phyloP scores from a whole-genome alignment of 1,284 basidiomycete genomes.

The Tilletia indica region DNA sequence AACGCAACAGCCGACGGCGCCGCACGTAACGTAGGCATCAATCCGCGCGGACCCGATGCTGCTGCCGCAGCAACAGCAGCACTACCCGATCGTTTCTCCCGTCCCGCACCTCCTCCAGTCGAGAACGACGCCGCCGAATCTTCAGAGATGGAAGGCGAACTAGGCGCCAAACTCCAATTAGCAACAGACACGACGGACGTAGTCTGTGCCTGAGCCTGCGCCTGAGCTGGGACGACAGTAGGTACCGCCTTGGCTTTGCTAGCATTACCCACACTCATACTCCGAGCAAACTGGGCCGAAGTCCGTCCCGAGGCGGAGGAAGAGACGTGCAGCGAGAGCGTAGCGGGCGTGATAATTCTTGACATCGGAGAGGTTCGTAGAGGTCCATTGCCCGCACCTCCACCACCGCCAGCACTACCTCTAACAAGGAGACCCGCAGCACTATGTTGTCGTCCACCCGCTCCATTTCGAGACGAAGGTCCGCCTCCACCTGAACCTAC shows the following conservation, averaged over 20 bases:
- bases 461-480: not conserved
- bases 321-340: conserved; percentile 36
- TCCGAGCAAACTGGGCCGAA: conserved; percentile 15
- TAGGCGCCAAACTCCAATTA: not conserved
- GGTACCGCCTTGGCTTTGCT: not conserved
- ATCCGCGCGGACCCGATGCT: not conserved
- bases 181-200: not conserved
- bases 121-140: conserved; percentile 14
- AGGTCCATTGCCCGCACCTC: conserved; percentile 21
- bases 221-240: not conserved
- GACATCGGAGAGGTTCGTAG: conserved; percentile 33
- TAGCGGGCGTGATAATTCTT: conserved; percentile 49
- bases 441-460: not conserved
- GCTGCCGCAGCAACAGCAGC: not conserved
- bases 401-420: not conserved
- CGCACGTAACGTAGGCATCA: conserved; percentile 7
- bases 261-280: not conserved
- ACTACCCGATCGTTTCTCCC: not conserved
- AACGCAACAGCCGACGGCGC: conserved; percentile 11
- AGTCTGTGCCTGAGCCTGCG: not conserved
- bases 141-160: conserved; percentile 20
- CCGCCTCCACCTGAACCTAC: not conserved
- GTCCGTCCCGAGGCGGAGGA: not conserved
- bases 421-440: conserved; percentile 7
- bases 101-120: not conserved